Conservation (phyloP, 805 yeast species). For the Spathaspora arborariae region DNA sequence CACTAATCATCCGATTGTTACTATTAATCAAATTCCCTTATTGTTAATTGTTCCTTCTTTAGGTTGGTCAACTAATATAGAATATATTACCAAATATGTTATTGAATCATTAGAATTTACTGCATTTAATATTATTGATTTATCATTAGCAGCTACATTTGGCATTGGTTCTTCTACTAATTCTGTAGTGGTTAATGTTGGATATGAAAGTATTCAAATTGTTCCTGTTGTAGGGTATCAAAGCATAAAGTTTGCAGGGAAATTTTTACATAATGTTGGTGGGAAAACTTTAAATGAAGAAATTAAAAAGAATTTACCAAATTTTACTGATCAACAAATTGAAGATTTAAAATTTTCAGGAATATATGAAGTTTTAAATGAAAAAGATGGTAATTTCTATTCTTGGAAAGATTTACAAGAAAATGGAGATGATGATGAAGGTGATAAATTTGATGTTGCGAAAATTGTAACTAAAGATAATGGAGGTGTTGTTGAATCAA, state of each 20-base stretch:
- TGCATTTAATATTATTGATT: slow-evolving; percentile 67
- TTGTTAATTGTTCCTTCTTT: slow-evolving; percentile 58
- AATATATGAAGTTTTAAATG: slow-evolving; percentile 76
- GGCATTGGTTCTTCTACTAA: slow-evolving; percentile 67
- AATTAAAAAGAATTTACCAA: slow-evolving; percentile 54
- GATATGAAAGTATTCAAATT: slow-evolving; percentile 69
- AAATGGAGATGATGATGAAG: slow-evolving; percentile 33
- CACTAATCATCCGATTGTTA: slow-evolving; percentile 37
- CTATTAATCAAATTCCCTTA: slow-evolving; percentile 67
- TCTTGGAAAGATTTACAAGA: slow-evolving; percentile 48
- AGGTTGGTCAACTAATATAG: slow-evolving; percentile 66
- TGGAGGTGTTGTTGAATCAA: slow-evolving; percentile 16
- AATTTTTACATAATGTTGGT: slow-evolving; percentile 50
- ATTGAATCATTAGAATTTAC: slow-evolving; percentile 72
- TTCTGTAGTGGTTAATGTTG: slow-evolving; percentile 77
- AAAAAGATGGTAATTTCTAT: slow-evolving; percentile 62
- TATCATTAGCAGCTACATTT: slow-evolving; percentile 64
- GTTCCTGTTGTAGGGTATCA: slow-evolving; percentile 77
- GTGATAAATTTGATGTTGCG: slow-evolving; percentile 82
- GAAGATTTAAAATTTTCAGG: slow-evolving; percentile 71
- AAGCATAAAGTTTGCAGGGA: slow-evolving; percentile 52
- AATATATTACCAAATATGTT: slow-evolving; percentile 65
- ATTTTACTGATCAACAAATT: slow-evolving; percentile 53
- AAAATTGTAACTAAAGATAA: slow-evolving; percentile 61
- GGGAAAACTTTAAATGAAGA: slow-evolving; percentile 59